Evolutionary conservation across 2,329 filamentous ascomycete genomes (phyloP), one percentile per base, ranked within the genome.

Genomic region (Leptodontidium sp.): DNA sequence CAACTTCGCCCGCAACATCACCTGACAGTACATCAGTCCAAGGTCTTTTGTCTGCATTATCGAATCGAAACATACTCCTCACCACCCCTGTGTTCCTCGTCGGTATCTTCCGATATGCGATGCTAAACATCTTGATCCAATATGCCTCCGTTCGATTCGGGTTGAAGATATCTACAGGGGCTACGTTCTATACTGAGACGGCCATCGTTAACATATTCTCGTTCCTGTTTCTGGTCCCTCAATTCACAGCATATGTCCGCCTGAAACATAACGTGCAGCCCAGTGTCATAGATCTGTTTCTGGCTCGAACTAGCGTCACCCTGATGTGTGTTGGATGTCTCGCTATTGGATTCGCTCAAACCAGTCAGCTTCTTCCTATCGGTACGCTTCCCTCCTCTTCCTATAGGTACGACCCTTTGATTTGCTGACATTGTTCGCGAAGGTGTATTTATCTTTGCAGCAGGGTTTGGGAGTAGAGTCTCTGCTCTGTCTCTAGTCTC

Each of bases 141-240:
- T 78, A 78, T 47, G 75, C 75, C 0, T 75, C 74, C 2, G 62
- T 77, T n/a, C 75, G 73, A 17, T 78, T 78, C 45, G 57, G 64
- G 3, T 52, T 74, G 6, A 73, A 70, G 29, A 74, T 78, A 21
- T 77, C 77, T 0, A 72, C 70, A 1, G 77, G 77, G 0, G 76
- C 77, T 9, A 74, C 66, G 1, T 78, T 76, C 64, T 78, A 77
- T 45, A 76, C 76, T 1, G 74, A 77, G 53, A 77, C 77, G 1
- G 77, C 77, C 7, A 47, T 75, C 2, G 71, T 77, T 17, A 77
- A 76, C 55, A 77, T 77, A 4, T 38, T 77, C 32, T 59, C 77
- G 5, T 78, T 77, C 55, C 47, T 77, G 14, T 74, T 78, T 15
- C 24, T 76, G 1, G 66, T 78, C 4, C 77, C 77, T 14, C 70